Percentiles rank a stretch among this genome's conserved stretches.
phyloP scores from a whole-genome alignment of 192 early-diverging fungal species.

The Jimgerdemannia flammicorona region DNA sequence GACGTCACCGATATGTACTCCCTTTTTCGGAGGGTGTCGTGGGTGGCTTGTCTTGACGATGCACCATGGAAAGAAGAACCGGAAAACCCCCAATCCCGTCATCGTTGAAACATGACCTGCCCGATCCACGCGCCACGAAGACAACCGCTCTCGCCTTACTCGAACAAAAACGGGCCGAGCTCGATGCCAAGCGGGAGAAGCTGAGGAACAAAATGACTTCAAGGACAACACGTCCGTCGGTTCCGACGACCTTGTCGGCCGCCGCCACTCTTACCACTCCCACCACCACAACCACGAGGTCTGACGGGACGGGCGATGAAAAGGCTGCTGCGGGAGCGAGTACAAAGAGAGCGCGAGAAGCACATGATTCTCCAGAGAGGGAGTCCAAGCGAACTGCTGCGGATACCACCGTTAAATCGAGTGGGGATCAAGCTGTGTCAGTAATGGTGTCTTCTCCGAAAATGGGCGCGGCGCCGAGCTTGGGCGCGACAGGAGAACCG shows the following conservation, averaged over 20 bases:
- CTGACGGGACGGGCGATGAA: not conserved
- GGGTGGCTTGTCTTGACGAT: no score
- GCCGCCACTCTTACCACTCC: not conserved
- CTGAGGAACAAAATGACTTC: not conserved
- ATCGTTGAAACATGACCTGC: not conserved
- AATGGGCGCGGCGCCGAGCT: not conserved
- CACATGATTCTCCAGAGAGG: not conserved
- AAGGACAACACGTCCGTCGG: not conserved
- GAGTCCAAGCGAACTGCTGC: not conserved
- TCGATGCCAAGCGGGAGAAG: not conserved
- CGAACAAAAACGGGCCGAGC: not conserved
- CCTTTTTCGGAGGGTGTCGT: no score
- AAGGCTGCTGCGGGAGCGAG: not conserved
- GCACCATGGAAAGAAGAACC: no score
- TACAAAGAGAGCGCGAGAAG: not conserved
- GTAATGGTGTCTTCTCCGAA: not conserved
- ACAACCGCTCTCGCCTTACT: not conserved
- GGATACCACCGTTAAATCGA: not conserved
- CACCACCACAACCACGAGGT: not conserved
- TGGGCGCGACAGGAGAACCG: not conserved
- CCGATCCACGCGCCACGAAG: not conserved
- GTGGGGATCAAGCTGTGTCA: not conserved
- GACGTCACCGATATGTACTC: no score
- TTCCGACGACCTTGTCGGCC: no score
- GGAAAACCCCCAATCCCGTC: not conserved